Evolutionary conservation across 441 rosid species (phyloP), one percentile per base, ranked within the genome.

Genomic region (Jatropha multifida): DNA sequence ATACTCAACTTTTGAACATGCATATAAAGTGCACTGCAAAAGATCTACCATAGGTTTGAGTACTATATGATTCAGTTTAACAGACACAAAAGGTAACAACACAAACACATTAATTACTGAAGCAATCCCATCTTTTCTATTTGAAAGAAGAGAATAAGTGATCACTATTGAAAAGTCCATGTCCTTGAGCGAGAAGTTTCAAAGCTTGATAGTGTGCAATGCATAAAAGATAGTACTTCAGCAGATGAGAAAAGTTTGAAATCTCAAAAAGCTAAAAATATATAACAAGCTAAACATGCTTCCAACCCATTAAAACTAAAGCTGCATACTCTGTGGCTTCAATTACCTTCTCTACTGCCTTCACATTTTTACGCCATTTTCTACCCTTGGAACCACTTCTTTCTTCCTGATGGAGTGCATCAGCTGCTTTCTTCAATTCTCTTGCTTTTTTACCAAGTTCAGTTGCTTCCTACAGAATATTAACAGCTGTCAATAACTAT

Each of bases 301-400:
- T n/a, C 44, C 27, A 72, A 72, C 17, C 26, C 41, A 62, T 75
- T 52, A 18, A 37, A 62, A 63, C n/a, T 18, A 55, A 56, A 69
- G 68, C 46, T 56, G 62, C 63, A 51, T 37, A 67, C 18, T 32
- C 14, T 17, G n/a, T 54, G 38, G 54, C 48, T 58, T 61, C 20
- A 76, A 52, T 75, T 80, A 90, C 98, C 97, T 94, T 96, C 83
- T 94, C 99, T 62, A 96, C 97, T 26, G 92, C 79, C 79, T 96
- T 96, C 51, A 96, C 97, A 85, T 96, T 96, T 84, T 96, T 94
- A 75, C 97, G 88, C 97, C 98, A 96, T 76, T 94, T 94, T 85
- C 93, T 89, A 72, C 97, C 97, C 85, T 96, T 94, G 58, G 90
- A 81, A 80, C 99, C 98, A 85, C 91, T 84, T 87, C 89, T 88